Base-by-base conservation (phyloP, 129 eudicot species). In the Lactuca sativa region DNA sequence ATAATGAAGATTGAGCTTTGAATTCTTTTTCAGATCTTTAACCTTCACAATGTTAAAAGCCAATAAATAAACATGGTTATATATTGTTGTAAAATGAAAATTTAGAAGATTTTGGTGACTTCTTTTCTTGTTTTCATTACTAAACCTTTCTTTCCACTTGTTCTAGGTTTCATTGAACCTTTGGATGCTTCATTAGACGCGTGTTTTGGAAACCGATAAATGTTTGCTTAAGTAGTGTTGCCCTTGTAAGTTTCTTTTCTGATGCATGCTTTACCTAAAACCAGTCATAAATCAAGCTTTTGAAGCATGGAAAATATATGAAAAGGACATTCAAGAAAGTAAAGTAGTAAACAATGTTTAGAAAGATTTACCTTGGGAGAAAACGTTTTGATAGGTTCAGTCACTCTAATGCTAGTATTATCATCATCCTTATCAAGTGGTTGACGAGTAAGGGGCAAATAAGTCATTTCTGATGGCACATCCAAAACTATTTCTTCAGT, bases 361-460 rank as follows among this genome's bases (percentile, higher is more conserved):
- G 30, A 25, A 25, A 25, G 51, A 37, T 60, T 15, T 37, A 86
- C 96, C 92, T 89, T 70, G 71, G 57, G 21, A 72, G 82, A 80
- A 66, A 67, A 38, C 40, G 43, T 37, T 54, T 21, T 76, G 64
- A 17, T 81, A 54, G 69, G 62, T 38, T 58, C 62, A 3, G 73
- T 53, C 64, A 70, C 53, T 25, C 30, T 25, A 1, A 25, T 25
- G 30, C 30, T 25, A 63, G 73, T 66, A 78, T 77, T 56, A 58
- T 72, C 67, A 63, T 70, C 74, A 72, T 73, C 82, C 56, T 44
- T 76, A 76, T 77, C 72, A 60, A 63, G 40, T 64, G 43, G 36
- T 48, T 67, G 82, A 82, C 69, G 43, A 44, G 66, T 38, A 61
- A 36, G 14, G 6, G 74, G 69, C 36, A 68, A 56, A 66, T 74